These are phyloP conservation scores for Penicillium coprophilum DNA, from an alignment of 495 filamentous ascomycete species.

Conservation along the genomic window DNA sequence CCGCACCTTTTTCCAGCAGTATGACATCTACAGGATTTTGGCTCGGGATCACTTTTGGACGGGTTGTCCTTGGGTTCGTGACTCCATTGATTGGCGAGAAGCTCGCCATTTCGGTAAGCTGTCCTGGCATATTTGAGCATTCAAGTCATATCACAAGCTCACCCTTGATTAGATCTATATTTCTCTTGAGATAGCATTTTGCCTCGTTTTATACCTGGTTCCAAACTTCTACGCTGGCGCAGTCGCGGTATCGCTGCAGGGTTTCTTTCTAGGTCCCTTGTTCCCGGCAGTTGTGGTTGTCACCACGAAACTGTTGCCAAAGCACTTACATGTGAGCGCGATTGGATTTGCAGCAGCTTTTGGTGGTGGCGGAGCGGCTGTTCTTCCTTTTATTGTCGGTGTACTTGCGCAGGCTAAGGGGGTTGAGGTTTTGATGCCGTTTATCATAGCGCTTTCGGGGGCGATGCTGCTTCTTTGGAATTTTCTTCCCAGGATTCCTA, in stretches of 20 bases:
- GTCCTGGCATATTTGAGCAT: neutral
- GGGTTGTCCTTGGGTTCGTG: slow-evolving; percentile 59
- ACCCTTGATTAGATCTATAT: slow-evolving; percentile 42
- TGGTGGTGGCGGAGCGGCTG: slow-evolving; percentile 70
- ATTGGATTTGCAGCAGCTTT: slow-evolving; percentile 82
- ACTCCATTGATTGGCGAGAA: slow-evolving; percentile 58
- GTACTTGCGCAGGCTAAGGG: slow-evolving; percentile 76
- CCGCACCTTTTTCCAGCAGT: slow-evolving; percentile 49
- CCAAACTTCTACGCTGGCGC: slow-evolving; percentile 68
- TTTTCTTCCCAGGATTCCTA: slow-evolving; percentile 2
- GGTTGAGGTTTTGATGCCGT: slow-evolving; percentile 71
- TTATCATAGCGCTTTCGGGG: slow-evolving; percentile 63
- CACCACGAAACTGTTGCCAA: slow-evolving; percentile 72
- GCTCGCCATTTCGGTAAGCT: slow-evolving; percentile 47
- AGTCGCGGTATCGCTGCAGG: slow-evolving; percentile 61
- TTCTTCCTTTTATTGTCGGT: slow-evolving; percentile 79
- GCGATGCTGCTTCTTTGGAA: slow-evolving; percentile 38
- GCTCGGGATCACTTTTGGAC: slow-evolving; percentile 59
- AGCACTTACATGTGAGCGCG: slow-evolving; percentile 69
- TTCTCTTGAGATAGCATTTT: slow-evolving; percentile 45
- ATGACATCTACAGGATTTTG: slow-evolving; percentile 64
- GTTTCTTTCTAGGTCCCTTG: slow-evolving; percentile 63
- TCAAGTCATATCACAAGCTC: neutral
- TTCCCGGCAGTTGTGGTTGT: slow-evolving; percentile 76
- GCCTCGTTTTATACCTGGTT: slow-evolving; percentile 62